These are phyloP conservation scores for Cetradonia linearis DNA, from an alignment of 495 filamentous ascomycete species.

Conservation along the genomic window DNA sequence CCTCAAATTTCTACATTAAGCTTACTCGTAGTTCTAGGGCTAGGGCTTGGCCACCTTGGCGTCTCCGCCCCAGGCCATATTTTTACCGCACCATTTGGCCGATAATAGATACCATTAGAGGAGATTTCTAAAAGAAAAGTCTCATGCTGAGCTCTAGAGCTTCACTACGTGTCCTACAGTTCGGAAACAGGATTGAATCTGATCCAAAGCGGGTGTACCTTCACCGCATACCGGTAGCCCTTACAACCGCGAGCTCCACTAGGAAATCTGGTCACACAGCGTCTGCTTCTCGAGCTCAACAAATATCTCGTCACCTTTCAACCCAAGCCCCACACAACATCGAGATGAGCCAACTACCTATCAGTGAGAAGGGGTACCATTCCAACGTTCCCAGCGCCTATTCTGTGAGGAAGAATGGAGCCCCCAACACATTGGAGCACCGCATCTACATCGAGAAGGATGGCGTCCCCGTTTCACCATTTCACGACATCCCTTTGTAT, in stretches of 20 bases:
- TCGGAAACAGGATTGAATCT: background rate
- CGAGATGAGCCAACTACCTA: slow-evolving; percentile 33
- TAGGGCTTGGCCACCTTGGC: background rate
- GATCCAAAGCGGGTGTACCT: background rate
- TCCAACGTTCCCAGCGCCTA: slow-evolving; percentile 45
- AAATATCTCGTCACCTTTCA: slow-evolving; percentile 46
- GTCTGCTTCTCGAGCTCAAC: slow-evolving; percentile 39
- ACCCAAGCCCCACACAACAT: slow-evolving; percentile 26
- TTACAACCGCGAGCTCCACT: slow-evolving; percentile 18
- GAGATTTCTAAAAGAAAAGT: background rate
- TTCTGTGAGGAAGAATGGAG: slow-evolving; percentile 72
- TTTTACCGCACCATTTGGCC: slow-evolving; percentile 1
- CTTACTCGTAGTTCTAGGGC: background rate
- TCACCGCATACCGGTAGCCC: slow-evolving; percentile 11
- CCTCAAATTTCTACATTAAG: background rate
- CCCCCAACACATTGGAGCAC: slow-evolving; percentile 90
- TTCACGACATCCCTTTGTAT: slow-evolving; percentile 97
- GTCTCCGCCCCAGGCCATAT: background rate
- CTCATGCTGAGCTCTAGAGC: slow-evolving; percentile 11
- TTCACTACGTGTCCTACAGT: background rate
- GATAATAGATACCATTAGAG: background rate
- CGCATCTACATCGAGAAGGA: slow-evolving; percentile 96
- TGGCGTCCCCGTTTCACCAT: slow-evolving; percentile 85
- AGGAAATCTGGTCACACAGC: slow-evolving; percentile 27
- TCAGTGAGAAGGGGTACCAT: slow-evolving; percentile 36